A percentile compares a stretch with the other conserved stretches of the same genome.
These are phyloP conservation scores for Myxozyma vanderwaltii DNA, from an alignment of 805 yeast genomes.

Conservation along the genomic window DNA sequence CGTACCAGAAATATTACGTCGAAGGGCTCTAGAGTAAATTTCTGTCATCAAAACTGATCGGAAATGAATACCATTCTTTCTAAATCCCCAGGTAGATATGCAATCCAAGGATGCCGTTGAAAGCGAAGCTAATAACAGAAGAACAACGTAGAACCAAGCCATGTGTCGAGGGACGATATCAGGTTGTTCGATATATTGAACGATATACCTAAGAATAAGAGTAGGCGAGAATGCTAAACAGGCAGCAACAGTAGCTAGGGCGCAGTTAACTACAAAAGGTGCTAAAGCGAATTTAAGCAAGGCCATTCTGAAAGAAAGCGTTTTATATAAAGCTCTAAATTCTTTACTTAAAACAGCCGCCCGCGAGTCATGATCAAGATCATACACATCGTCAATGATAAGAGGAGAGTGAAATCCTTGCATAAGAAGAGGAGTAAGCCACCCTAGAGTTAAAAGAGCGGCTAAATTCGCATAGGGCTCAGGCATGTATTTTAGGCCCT, in stretches of 20 bases:
- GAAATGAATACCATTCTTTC: conserved; percentile 88
- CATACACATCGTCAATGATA: conserved; percentile 73
- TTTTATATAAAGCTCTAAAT: conserved; percentile 65
- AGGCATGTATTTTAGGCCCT: conserved; percentile 64
- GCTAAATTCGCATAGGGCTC: conserved; percentile 69
- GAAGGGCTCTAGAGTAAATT: conserved; percentile 86
- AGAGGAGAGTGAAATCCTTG: conserved; percentile 61
- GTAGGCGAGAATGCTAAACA: conserved; percentile 71
- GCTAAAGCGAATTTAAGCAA: conserved; percentile 56
- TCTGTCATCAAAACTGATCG: conserved; percentile 85
- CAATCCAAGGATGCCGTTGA: conserved; percentile 61
- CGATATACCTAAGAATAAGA: conserved; percentile 66
- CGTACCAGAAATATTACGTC: conserved; percentile 54
- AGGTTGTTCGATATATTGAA: conserved; percentile 82
- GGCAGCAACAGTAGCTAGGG: conserved; percentile 71
- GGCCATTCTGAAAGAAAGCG: conserved; percentile 36
- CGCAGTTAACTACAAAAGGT: conserved; percentile 49
- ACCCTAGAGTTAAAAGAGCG: conserved; percentile 65
- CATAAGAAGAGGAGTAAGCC: conserved; percentile 73
- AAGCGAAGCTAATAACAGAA: conserved; percentile 52
- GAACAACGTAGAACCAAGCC: conserved; percentile 76
- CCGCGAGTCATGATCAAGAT: conserved; percentile 48
- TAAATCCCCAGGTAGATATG: conserved; percentile 80
- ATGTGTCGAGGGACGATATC: conserved; percentile 53
- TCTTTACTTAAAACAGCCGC: neutral